Base-by-base conservation (phyloP, 78 protist species). In the Cavenderia fasciculata region DNA sequence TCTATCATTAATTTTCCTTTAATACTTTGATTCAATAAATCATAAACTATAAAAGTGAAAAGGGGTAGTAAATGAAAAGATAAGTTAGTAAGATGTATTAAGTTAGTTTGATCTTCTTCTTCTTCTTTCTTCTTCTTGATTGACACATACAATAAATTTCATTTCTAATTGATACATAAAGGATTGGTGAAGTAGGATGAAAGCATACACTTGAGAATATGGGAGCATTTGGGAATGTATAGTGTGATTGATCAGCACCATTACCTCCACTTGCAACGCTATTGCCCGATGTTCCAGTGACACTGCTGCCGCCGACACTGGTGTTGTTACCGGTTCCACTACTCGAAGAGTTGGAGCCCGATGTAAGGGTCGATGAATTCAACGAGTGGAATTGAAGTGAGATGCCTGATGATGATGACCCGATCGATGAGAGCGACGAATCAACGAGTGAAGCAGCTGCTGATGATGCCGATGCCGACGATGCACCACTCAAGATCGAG, bases 81-180 rank as follows among this genome's bases (percentile, higher is more conserved):
- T 54, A 11, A 18, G 51, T 16, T 25, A 71, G 21, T 38, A 2
- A 41, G 4, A 69, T n/a, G 2, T 40, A n/a, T 16, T 33, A 23
- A 40, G 7, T 36, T 63, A 40, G 6, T 59, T 59, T 6, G 31
- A 6, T 31, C 10, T 31, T 23, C 38, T 38, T 34, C 12, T 46
- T 46, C 23, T 46, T 46, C 14, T n/a, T 54, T 54, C 34, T 4
- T 18, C n/a, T 54, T 5, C 5, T 18, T 18, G 8, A 5, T 14
- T n/a, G 18, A 16, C 12, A 74, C 90, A n/a, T 82, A 82, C 90
- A 31, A 56, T 82, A 59, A 33, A 82, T 69, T 56, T 82, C 90
- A 82, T 82, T 82, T 69, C 90, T 49, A 29, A 82, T 54, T 1
- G 78, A 74, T n/a, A 51, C 90, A 56, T 82, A 82, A 29, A 68